Conservation (phyloP, 805 yeast genomes). For the Kazachstania viticola region DNA sequence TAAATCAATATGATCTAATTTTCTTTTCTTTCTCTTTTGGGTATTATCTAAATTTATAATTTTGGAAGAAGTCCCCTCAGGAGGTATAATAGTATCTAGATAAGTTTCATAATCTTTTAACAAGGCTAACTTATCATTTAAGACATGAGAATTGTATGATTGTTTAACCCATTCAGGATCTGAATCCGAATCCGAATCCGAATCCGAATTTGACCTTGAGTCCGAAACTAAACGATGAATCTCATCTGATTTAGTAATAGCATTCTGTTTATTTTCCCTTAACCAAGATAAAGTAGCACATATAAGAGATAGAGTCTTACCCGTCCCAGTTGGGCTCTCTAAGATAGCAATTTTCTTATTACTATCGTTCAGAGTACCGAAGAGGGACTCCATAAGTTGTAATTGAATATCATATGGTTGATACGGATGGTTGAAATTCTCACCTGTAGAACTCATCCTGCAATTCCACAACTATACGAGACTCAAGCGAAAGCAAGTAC, state of each 20-base stretch:
- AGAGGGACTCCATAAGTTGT: constrained; percentile 66
- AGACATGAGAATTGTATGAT: constrained; percentile 24
- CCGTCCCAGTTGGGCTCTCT: constrained; percentile 93
- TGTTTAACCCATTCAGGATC: constrained; percentile 64
- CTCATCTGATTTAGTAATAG: constrained; percentile 6
- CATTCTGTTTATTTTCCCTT: constrained; percentile 34
- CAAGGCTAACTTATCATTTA: constrained; percentile 15
- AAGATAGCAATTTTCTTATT: constrained; percentile 62
- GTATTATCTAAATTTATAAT: not conserved
- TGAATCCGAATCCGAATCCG: constrained; percentile 30
- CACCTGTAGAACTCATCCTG: too few relatives aligned
- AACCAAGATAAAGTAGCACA: constrained; percentile 84
- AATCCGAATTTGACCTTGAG: constrained; percentile 15
- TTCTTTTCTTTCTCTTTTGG: constrained; percentile 10
- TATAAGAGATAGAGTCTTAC: constrained; percentile 78
- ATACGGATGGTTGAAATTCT: constrained; percentile 55
- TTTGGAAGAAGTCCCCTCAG: not conserved
- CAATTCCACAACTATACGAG: too few relatives aligned
- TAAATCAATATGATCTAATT: constrained; percentile 14
- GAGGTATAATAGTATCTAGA: constrained; percentile 18
- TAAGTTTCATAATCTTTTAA: constrained; percentile 28
- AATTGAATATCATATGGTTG: constrained; percentile 70
- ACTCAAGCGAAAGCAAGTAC: too few relatives aligned
- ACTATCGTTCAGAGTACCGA: constrained; percentile 36
- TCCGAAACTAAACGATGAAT: constrained; percentile 5